phyloP scores from a whole-genome alignment of 257 asterid genomes.

The Ilex asprella region DNA sequence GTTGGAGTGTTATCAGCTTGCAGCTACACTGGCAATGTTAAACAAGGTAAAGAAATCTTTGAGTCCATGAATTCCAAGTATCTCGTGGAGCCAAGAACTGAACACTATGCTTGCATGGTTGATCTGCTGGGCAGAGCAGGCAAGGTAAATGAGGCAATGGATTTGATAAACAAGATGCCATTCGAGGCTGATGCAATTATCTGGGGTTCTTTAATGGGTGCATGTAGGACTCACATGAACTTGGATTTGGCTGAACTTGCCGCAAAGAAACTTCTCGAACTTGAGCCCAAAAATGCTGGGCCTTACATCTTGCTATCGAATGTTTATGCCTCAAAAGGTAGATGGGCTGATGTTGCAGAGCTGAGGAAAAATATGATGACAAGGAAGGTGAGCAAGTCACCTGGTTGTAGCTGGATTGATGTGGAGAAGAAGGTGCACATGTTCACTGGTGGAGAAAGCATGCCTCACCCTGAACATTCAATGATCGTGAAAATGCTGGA shows the following conservation, averaged over 20 bases:
- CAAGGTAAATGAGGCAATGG: conserved; percentile 46
- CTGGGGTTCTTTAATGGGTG: conserved; percentile 81
- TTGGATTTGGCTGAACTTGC: conserved; percentile 64
- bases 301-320: conserved; percentile 62
- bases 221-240: conserved; percentile 60
- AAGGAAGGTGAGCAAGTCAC: conserved; percentile 48
- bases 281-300: conserved; percentile 65
- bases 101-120: neutral
- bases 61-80: conserved; percentile 40
- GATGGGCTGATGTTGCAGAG: conserved; percentile 57
- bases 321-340: conserved; percentile 56
- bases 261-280: conserved; percentile 49
- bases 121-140: conserved; percentile 69
- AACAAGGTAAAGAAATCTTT: conserved; percentile 59
- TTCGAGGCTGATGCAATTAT: conserved; percentile 51
- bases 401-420: conserved; percentile 90
- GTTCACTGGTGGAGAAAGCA: conserved; percentile 53
- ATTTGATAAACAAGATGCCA: conserved; percentile 36
- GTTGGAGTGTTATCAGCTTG: conserved; percentile 73
- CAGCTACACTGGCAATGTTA: conserved; percentile 65
- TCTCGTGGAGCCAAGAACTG: neutral
- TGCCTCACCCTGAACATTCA: conserved; percentile 39
- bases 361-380: conserved; percentile 49
- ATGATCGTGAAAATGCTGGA: conserved; percentile 44
- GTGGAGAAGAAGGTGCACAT: conserved; percentile 58